Evolutionary conservation across 139 green algal genomes (phyloP).

Genomic region (Tetradesmus lagerheimii): DNA sequence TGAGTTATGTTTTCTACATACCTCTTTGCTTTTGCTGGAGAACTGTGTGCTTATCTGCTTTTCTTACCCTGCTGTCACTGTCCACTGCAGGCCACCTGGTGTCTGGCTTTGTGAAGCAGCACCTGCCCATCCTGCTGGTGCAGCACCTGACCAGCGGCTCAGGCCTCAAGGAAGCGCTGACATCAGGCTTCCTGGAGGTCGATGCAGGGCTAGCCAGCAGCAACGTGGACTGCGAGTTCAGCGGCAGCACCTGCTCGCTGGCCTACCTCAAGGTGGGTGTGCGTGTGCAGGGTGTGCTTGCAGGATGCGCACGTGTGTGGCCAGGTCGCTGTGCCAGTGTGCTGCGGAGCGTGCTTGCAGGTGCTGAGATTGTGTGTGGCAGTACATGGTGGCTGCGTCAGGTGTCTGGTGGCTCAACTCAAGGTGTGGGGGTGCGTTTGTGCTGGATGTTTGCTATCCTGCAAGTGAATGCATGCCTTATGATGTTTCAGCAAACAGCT

Average conservation of each 20-base stretch:
- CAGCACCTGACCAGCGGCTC: constrained; percentile 66
- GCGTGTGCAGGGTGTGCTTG: background rate
- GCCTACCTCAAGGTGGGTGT: constrained; percentile 68
- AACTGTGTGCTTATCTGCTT: background rate
- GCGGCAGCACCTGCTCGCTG: constrained; percentile 86
- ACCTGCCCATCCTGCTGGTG: constrained; percentile 82
- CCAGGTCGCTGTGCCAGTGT: background rate
- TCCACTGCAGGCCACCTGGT: constrained; percentile 78
- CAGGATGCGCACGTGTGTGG: background rate
- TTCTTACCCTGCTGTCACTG: background rate
- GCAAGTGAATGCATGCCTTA: background rate
- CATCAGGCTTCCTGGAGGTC: constrained; percentile 75
- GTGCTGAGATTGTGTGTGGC: no score
- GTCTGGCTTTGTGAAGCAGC: constrained; percentile 81
- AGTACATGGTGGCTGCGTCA: no score
- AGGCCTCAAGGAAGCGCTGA: constrained; percentile 57
- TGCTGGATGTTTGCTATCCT: background rate
- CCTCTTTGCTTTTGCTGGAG: no score
- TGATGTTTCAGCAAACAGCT: background rate
- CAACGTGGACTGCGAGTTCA: constrained; percentile 85
- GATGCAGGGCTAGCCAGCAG: constrained; percentile 66
- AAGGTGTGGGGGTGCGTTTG: background rate
- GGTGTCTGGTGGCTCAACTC: no score
- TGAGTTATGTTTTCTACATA: no score
- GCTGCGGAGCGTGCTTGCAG: no score